phyloP scores from a whole-genome alignment of 2,329 filamentous ascomycete species.

The Penicillium freii region DNA sequence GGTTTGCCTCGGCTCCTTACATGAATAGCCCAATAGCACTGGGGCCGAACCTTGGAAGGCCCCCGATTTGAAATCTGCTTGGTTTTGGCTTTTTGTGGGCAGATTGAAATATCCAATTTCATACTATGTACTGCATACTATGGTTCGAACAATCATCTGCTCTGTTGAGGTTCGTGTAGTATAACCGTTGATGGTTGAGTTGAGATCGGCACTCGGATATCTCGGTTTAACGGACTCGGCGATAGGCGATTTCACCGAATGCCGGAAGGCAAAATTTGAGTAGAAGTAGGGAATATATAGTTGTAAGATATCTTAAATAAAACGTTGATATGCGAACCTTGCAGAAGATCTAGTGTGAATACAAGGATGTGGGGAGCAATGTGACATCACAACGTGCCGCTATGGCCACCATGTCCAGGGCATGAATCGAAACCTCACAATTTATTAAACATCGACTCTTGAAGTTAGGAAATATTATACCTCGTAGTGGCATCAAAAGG shows the following conservation, averaged over 20 bases:
- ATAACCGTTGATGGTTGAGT: not conserved
- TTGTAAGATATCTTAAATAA: not conserved
- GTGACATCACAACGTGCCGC: not conserved
- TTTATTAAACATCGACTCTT: not conserved
- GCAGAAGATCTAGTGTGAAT: too few relatives aligned
- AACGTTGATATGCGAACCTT: not conserved
- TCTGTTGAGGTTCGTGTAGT: not conserved
- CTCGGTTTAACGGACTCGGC: not conserved
- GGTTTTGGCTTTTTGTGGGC: too few relatives aligned
- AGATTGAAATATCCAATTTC: not conserved
- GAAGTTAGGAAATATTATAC: not conserved
- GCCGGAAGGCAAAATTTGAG: not conserved
- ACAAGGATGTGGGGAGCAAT: not conserved
- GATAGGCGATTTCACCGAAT: not conserved
- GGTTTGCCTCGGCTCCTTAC: slow-evolving; percentile 21
- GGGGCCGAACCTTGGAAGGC: too few relatives aligned
- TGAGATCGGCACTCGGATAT: not conserved
- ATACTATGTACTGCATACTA: not conserved
- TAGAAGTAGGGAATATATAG: not conserved
- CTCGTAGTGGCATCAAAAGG: not conserved
- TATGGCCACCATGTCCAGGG: not conserved
- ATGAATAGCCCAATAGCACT: slow-evolving; percentile 7
- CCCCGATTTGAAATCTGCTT: not conserved
- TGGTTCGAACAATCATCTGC: not conserved
- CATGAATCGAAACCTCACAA: not conserved